Percentiles rank a stretch among this genome's conserved stretches.
Evolutionary conservation across 129 eudicot genomes (phyloP).

Genomic region (Arctium lappa): DNA sequence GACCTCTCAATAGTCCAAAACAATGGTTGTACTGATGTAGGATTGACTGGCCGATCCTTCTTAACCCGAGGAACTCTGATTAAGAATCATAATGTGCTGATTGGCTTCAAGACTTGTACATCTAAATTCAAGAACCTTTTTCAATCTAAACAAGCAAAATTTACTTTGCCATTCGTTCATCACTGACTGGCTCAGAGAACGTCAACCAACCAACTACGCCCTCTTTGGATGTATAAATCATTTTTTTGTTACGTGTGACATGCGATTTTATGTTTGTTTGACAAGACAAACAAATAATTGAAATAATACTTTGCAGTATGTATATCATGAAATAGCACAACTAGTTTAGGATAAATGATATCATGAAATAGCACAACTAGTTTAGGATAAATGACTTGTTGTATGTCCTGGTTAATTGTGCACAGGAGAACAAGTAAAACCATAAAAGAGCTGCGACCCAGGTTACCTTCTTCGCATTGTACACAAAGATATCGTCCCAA

Average conservation of each 20-base stretch:
- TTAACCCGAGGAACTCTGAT: not conserved
- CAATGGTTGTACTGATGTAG: not conserved
- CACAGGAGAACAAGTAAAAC: not conserved
- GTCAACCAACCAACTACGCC: not conserved
- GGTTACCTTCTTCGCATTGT: constrained; percentile 73
- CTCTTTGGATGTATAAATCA: not conserved
- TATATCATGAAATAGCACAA: not conserved
- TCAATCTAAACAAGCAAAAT: not conserved
- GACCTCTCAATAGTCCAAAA: not conserved
- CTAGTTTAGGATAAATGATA: not conserved
- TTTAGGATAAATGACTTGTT: not conserved
- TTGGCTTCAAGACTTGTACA: not conserved
- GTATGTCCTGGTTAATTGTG: not conserved
- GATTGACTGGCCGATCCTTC: not conserved
- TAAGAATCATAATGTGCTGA: not conserved
- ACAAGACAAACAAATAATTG: not conserved
- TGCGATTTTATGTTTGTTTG: not conserved
- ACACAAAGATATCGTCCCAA: constrained; percentile 78
- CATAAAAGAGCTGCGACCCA: not conserved
- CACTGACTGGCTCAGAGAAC: not conserved
- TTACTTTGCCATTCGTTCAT: not conserved
- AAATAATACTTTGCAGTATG: not conserved
- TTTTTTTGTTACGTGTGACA: not conserved
- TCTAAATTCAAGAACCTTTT: not conserved
- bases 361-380: not conserved